Evolutionary conservation across 768 basidiomycete species (phyloP), one percentile per base, ranked within the genome.

Genomic region (Agaricus subrufescens): DNA sequence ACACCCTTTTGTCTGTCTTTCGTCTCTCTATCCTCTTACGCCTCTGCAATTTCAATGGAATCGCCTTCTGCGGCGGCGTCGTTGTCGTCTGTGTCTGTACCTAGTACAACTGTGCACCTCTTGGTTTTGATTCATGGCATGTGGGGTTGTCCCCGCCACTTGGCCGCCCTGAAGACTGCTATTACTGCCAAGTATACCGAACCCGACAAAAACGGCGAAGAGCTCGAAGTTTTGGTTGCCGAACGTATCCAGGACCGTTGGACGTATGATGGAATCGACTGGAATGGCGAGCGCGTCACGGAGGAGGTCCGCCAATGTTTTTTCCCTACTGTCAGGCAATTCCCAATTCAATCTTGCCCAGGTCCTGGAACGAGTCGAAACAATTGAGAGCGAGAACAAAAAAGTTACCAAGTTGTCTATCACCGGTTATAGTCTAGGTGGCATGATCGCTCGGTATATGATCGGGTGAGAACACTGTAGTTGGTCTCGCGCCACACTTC

Each of bases 221-320:
- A 74, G 56, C 74, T 94, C 4, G 81, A 82, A 37, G 75, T 89
- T 27, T 68, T 91, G n/a, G 65, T 83, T 0, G 80, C 89, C 2
- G 72, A 88, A 62, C 80, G 85, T 2, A 89, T 91, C 65, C 65
- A 73, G 15, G 83, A 83, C 30, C 79, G 83, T 29, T 78, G 77
- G 9, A 91, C 89, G 1, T 92, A 91, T 61, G 91, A 93, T 60
- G 90, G 91, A 1, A 81, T 93, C 25, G 91, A 93, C 65, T 89
- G 89, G 82, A 86, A 89, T 56, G 87, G 84, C 38, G 89, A 92
- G 69, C 76, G 92, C 31, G 83, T 93, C 37, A 83, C 89, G 3
- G 73, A 84, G 58, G 92, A 94, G 82, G 91, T 90, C 50, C 37
- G 75, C 62, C 9, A 39, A 23, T 19, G 19, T 19, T 26, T 30